phyloP scores from a whole-genome alignment of 345 rosid species.

The Crucihimalaya himalaica region DNA sequence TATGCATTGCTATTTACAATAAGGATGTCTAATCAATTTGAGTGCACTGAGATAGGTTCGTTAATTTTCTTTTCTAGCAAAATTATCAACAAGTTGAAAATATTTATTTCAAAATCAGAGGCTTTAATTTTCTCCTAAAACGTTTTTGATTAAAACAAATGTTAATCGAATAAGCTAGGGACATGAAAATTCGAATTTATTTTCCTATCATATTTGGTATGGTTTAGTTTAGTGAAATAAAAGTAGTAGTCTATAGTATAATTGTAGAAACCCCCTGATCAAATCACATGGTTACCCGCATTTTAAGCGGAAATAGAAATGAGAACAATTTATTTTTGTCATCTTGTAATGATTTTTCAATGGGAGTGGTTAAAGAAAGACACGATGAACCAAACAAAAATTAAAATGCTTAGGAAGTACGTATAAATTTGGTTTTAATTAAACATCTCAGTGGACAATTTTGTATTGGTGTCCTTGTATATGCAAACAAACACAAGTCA shows the following conservation, averaged over 20 bases:
- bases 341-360: conserved; percentile 37
- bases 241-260: neutral
- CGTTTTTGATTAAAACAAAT: neutral
- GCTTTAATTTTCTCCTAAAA: neutral
- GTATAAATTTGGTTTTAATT: conserved; percentile 7
- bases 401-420: conserved; percentile 36
- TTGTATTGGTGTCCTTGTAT: conserved; percentile 34
- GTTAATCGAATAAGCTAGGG: neutral
- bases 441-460: conserved; percentile 27
- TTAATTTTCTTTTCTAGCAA: neutral
- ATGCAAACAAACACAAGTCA: conserved; percentile 42
- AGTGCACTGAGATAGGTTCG: conserved; percentile 6
- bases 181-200: neutral
- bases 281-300: conserved; percentile 42
- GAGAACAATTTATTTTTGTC: conserved; percentile 36
- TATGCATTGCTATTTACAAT: conserved; percentile 20
- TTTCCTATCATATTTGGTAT: neutral
- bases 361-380: conserved; percentile 44
- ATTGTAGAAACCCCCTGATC: conserved; percentile 17
- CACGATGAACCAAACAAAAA: conserved; percentile 26
- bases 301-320: conserved; percentile 35
- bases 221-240: neutral
- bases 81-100: neutral
- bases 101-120: neutral
- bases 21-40: neutral